Evolutionary conservation across 2,329 filamentous ascomycete species (phyloP), one percentile per base, ranked within the genome.

Genomic region (Botrytis tulipae): DNA sequence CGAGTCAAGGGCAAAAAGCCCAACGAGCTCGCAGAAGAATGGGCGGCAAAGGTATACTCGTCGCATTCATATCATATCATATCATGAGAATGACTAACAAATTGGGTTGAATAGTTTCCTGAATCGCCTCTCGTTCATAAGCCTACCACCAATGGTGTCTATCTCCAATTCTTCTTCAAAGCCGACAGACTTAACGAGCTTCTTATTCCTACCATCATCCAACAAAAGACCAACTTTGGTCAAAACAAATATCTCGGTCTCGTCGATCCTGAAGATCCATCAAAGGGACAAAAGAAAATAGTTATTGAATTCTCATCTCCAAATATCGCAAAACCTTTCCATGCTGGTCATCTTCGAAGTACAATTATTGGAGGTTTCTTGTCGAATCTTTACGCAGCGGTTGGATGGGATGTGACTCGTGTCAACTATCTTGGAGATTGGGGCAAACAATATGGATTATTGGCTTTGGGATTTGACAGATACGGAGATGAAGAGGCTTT

Each of bases 301-400:
- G 88, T 96, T 70, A 88, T 96, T 78, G 93, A 96, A 80, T 96
- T 95, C 82, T 94, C 91, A 12, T 94, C 92, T 12, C 93, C 93
- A 69, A 96, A 96, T 81, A 94, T 96, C 74, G 93, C 93, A 63
- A 95, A 95, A 83, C 93, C 91, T 35, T 94, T 94, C 82, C 90
- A 93, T 79, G 91, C 90, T 35, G 90, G 90, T 9, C 92, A 95
- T 83, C 84, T 94, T 77, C 87, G 92, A 78, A 93, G 90, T 79
- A 94, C 92, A 69, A 93, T 94, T 76, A 92, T 94, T 73, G 92
- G 92, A 61, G 90, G 90, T 44, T 93, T 92, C 81, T 83, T 94
- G 32, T 85, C 90, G 35, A 93, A 93, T 78, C 80, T 93, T 3
- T 92, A 93, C 80, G 85, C 90, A 78, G 85, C 82, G 29, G 88